Evolutionary conservation across 2,329 filamentous ascomycete genomes (phyloP).

Genomic region (Alternaria hordeiaustralica): DNA sequence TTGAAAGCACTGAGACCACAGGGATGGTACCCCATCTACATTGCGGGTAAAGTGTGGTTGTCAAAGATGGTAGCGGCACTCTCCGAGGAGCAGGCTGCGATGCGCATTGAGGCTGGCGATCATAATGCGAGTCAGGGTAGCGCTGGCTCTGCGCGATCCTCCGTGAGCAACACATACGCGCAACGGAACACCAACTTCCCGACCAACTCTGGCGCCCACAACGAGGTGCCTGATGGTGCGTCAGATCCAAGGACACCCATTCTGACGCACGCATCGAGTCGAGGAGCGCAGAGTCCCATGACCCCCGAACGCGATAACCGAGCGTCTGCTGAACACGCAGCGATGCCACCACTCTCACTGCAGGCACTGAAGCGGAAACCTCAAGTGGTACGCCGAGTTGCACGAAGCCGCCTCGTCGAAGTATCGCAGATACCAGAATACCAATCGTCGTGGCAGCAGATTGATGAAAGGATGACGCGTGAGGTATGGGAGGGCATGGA

Average conservation of each 20-base stretch:
- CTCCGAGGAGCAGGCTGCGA: constrained; percentile 9
- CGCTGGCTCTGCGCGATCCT: neutral
- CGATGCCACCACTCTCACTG: neutral
- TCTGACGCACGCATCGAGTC: neutral
- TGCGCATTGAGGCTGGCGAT: neutral
- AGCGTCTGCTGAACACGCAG: too few species aligned
- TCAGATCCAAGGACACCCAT: neutral
- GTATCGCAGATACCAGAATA: neutral
- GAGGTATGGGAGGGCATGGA: neutral
- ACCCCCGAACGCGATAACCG: neutral
- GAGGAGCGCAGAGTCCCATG: neutral
- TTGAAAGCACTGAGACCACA: constrained; percentile 2
- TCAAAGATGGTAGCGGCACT: constrained; percentile 8
- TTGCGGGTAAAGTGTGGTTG: constrained; percentile 5
- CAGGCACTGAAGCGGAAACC: neutral
- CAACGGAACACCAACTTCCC: neutral
- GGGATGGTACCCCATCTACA: neutral
- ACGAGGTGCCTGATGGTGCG: neutral
- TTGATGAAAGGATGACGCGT: neutral
- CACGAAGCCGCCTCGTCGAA: too few species aligned
- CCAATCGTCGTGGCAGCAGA: neutral
- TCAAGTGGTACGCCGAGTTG: neutral
- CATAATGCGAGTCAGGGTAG: neutral
- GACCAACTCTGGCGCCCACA: neutral
- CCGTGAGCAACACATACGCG: neutral